Percentiles rank a stretch among this genome's conserved stretches.
phyloP scores from a whole-genome alignment of 805 yeast genomes.

The Lipomyces yamadae region DNA sequence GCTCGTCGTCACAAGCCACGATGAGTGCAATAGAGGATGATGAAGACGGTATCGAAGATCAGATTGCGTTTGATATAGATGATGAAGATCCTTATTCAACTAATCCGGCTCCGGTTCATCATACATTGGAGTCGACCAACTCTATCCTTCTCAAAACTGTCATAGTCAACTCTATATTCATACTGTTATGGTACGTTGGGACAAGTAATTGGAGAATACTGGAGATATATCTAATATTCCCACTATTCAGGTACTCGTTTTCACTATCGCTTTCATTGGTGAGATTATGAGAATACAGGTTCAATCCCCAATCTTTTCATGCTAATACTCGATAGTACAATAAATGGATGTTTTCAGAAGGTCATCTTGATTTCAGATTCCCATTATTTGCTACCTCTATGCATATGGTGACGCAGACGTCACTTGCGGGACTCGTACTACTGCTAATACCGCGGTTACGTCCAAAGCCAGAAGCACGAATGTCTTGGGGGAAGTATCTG shows the following conservation, averaged over 20 bases:
- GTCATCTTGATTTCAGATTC: constrained; percentile 74
- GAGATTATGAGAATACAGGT: background rate
- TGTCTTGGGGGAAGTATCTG: constrained; percentile 35
- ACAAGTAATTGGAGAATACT: background rate
- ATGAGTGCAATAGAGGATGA: constrained; percentile 7
- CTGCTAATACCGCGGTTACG: constrained; percentile 56
- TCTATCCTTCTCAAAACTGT: constrained; percentile 24
- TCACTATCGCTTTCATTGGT: constrained; percentile 47
- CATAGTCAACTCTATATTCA: constrained; percentile 26
- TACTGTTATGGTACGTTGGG: constrained; percentile 32
- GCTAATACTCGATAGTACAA: constrained; percentile 67
- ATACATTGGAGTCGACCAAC: constrained; percentile 14
- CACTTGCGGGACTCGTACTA: constrained; percentile 56
- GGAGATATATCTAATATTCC: background rate
- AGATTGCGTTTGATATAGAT: constrained; percentile 31
- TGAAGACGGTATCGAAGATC: constrained; percentile 25
- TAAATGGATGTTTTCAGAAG: constrained; percentile 93
- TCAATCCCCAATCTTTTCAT: background rate
- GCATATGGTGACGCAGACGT: constrained; percentile 76
- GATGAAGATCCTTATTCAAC: constrained; percentile 32
- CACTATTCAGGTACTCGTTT: constrained; percentile 45
- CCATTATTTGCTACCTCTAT: constrained; percentile 84
- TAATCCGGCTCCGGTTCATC: constrained; percentile 18
- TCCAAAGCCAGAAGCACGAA: constrained; percentile 42
- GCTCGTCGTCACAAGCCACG: background rate